Evolutionary conservation across 2,329 filamentous ascomycete genomes (phyloP), one percentile per base, ranked within the genome.

Genomic region (Chrysoporthe puriensis): DNA sequence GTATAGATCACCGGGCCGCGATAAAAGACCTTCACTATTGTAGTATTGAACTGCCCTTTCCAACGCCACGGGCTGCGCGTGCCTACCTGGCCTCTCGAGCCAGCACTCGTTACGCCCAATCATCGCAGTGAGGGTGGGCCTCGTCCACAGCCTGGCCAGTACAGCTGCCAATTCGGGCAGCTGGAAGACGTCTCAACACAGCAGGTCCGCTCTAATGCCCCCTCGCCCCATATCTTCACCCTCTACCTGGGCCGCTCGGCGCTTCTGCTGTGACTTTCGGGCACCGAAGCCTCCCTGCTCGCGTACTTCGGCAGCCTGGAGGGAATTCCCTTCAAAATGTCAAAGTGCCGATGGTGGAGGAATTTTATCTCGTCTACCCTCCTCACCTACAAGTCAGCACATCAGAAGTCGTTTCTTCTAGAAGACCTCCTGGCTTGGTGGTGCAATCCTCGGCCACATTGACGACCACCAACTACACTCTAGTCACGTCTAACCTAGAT

Each of bases 331-430:
- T 34, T 26, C 64, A 54, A 54, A 54, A 54, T 50, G 44, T 26
- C 64, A 54, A 54, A 54, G 32, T 50, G 44, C 61, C 61, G 61
- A 43, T 36, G 43, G 56, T 56, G 46, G 63, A 52, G 50, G 9
- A 5, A 14, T 40, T 26, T 42, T 50, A 21, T 40, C 16, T 44
- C n/a, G 36, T 42, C 6, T 40, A 9, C 50, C 34, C n/a, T 9
- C 26, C 48, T 44, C 42, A 34, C 40, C 32, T 62, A 44, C 21
- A n/a, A 14, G 9, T 18, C 32, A 52, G 54, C 63, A 58, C 46
- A 54, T 18, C 43, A 40, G 26, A 36, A 2, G 36, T 18, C 26
- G 9, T 50, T 58, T 16, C 40, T 59, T 58, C 54, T 64, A 58
- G 44, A 64, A 63, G 60, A 36, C 44, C 4, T 62, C 6, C n/a